Base-by-base conservation (phyloP, 306 rosid species). In the Prunus padus region DNA sequence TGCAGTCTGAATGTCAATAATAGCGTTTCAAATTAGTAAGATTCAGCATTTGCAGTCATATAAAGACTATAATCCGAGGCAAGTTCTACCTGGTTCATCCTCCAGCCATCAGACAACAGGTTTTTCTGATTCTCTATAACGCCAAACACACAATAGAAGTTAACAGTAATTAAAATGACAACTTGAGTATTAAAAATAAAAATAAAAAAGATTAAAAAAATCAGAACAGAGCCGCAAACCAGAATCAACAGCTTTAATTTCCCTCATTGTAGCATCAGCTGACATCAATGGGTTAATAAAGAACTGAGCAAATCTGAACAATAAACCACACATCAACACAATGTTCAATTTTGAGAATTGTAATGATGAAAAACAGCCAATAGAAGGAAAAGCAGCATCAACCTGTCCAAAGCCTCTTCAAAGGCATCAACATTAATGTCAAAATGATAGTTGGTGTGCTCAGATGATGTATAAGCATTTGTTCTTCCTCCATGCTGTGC, bases 211-310 rank as follows among this genome's bases (percentile, higher is more conserved):
- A n/a, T n/a, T n/a, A n/a, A 72, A 33, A 44, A 65, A 64, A n/a
- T 26, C 40, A 71, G 65, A 23, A 49, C 67, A 69, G 26, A 79
- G 73, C 26, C n/a, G 54, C 87, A 71, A 71, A 92, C 99, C 99
- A 85, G 99, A 92, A 89, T 95, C 97, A 83, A 95, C 97, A 70
- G 99, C 97, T 88, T 92, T 95, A 64, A 95, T 95, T 79, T 95
- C 97, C 88, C 99, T 90, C 69, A 14, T 90, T 76, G 99, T 95
- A 77, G 99, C 99, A 83, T 95, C 97, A 82, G 99, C 88, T 23
- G 91, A 89, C 96, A 95, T 95, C 84, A 95, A 75, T 18, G 99
- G 99, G 63, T 89, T 92, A 72, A 90, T 85, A 82, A 95, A 95
- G 88, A 92, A 95, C 88, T 92, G 97, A 59, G 97, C 85, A 84